Evolutionary conservation across 257 asterid species (phyloP), one percentile per base, ranked within the genome.

Genomic region (Capsicum chinense): DNA sequence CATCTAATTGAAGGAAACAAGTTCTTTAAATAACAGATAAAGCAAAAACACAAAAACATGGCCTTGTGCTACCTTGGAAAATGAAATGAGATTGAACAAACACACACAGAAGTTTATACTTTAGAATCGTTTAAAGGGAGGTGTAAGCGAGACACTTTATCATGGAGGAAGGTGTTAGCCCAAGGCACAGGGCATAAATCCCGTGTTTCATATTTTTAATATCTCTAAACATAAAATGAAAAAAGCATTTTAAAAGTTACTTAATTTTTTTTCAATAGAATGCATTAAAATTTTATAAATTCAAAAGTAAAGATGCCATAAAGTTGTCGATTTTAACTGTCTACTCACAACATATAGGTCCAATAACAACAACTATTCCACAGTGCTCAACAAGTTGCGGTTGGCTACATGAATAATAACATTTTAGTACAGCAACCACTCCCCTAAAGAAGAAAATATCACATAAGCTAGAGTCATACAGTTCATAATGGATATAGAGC

Each of bases 121-220:
- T n/a, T 47, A 71, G 80, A 71, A n/a, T 11, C 35, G 11, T 71
- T 70, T 47, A 1, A 47, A 47, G 80, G 39, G 58, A 71, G 11
- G 39, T n/a, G 58, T 71, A 47, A 19, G 35, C 58, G 17, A n/a
- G 37, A n/a, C 39, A 1, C 56, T 71, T 71, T 44, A 71, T 71
- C 79, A 71, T 71, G 37, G 47, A 39, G 79, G 12, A 71, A 71
- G 37, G 39, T 17, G 79, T 71, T 47, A 44, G 39, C 79, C 79
- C 58, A 71, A 71, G 39, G 80, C 58, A 71, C 15, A 60, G 42
- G 80, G 80, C 62, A 48, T 50, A 50, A 50, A 33, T 33, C 9
- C 63, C 0, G 44, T 11, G 14, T 14, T 21, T 76, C 58, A 21
- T 13, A 74, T 13, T 12, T 10, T n/a, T 7, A 60, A 60, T 60